Base-by-base conservation (phyloP, 495 filamentous ascomycete species). In the Aspergillus saccharolyticus region DNA sequence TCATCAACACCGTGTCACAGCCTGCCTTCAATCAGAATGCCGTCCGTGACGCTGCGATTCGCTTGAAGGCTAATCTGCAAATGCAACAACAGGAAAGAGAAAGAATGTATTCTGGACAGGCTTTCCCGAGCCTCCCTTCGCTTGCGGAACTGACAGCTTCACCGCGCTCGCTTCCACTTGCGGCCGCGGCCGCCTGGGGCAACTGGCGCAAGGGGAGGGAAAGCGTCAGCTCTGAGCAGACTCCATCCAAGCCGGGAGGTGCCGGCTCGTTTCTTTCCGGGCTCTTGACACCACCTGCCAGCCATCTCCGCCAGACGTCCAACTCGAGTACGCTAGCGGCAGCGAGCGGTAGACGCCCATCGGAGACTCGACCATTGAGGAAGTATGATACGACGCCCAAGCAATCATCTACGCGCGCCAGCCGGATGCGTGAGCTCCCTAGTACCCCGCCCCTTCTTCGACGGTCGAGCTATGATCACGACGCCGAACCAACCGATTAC, bases 11-110 rank as follows among this genome's bases (percentile, higher is more conserved):
- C 14, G 79, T 97, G 28, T 85, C 85, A 9, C 74, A 84, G 53
- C 88, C 91, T 2, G 74, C 79, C 42, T 91, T 88, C 67, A 85
- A 97, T 73, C 79, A 81, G 33, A 81, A 88, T 57, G 79, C 81
- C 16, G 86, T 96, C 54, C 87, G 86, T 58, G 91, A 97, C 68
- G 89, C 91, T 10, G 90, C 91, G 30, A 96, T 97, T 61, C 85
- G 94, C 8, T 82, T 98, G 55, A 91, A 89, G 65, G 89, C 95
- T 18, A 97, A 94, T 63, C 80, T 98, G 17, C 89, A 97, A 69
- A 98, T 98, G 94, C 91, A 97, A 65, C 89, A 89, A 69, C 90
- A 96, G 66, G 94, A 96, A 68, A 88, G 87, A 18, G 95, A 97
- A 65, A 78, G 88, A 54, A 81, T 87, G 5, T 61, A 76, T 47